Percentiles rank a stretch among this genome's conserved stretches.
These are phyloP conservation scores for Ogataea polymorpha DNA, from an alignment of 805 yeast genomes.

Conservation along the genomic window DNA sequence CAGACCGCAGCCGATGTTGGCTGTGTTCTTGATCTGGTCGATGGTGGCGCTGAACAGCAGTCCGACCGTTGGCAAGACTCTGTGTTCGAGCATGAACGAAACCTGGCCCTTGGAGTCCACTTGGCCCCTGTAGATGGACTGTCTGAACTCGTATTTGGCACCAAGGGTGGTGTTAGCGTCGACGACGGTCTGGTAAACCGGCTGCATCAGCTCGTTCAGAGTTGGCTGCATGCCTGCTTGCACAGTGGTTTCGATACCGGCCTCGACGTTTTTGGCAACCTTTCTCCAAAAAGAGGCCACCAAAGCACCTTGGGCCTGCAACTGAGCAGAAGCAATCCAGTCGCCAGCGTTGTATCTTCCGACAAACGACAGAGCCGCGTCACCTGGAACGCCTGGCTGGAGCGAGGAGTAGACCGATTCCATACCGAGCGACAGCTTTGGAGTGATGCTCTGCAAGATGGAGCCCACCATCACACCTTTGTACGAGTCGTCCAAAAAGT, in stretches of 20 bases:
- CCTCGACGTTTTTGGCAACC: slow-evolving; percentile 90
- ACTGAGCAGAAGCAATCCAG: slow-evolving; percentile 93
- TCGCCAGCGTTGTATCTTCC: slow-evolving; percentile 84
- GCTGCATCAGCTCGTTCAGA: slow-evolving; percentile 71
- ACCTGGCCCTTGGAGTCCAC: slow-evolving; percentile 89
- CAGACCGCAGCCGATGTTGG: slow-evolving; percentile 88
- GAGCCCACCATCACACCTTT: slow-evolving; percentile 93
- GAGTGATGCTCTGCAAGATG: slow-evolving; percentile 82
- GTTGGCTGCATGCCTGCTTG: slow-evolving; percentile 76
- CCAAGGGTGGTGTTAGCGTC: slow-evolving; percentile 94
- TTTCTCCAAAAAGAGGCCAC: slow-evolving; percentile 92
- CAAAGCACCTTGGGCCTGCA: slow-evolving; percentile 89
- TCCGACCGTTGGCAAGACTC: slow-evolving; percentile 87
- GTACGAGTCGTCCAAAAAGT: slow-evolving; percentile 67
- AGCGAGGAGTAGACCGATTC: slow-evolving; percentile 85
- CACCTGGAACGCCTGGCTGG: slow-evolving; percentile 72
- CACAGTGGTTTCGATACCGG: slow-evolving; percentile 84
- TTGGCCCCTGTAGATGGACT: slow-evolving; percentile 93
- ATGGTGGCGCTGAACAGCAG: slow-evolving; percentile 85
- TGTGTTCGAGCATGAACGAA: slow-evolving; percentile 85
- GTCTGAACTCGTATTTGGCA: slow-evolving; percentile 97
- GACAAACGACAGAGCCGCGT: slow-evolving; percentile 84
- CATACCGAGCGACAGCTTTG: slow-evolving; percentile 81
- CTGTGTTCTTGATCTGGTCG: slow-evolving; percentile 77
- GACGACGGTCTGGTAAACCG: slow-evolving; percentile 76